Evolutionary conservation across 2,329 filamentous ascomycete genomes (phyloP).

Genomic region (Verticillium nonalfalfae): DNA sequence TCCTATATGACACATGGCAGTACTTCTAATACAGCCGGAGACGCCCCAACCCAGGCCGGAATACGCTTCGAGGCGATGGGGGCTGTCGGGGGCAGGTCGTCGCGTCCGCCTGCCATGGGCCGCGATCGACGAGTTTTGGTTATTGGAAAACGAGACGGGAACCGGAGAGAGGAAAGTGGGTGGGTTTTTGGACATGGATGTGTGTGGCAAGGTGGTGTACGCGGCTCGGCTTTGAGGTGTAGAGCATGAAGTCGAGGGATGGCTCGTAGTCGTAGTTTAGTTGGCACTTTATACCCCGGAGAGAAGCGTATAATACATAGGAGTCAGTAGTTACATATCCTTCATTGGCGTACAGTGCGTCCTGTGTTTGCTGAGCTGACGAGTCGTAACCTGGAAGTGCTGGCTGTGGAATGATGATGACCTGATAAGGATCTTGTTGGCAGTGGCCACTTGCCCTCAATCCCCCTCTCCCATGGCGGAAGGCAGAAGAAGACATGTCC

Average conservation of each 20-base stretch:
- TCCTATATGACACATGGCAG: not conserved
- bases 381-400: too few species aligned
- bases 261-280: not conserved
- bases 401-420: too few species aligned
- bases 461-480: too few species aligned
- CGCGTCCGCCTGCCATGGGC: not conserved
- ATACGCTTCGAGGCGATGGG: not conserved
- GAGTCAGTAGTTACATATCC: not conserved
- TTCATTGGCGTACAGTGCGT: not conserved
- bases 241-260: not conserved
- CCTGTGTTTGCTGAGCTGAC: not conserved
- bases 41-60: not conserved
- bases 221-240: not conserved
- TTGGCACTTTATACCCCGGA: slow-evolving; percentile 4
- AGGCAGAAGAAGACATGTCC: too few species aligned
- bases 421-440: too few species aligned
- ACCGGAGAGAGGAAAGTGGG: not conserved
- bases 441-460: too few species aligned
- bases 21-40: not conserved
- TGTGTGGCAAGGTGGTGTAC: not conserved
- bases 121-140: not conserved
- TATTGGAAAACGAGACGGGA: not conserved
- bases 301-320: slow-evolving; percentile 1
- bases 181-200: not conserved
- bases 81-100: not conserved